A percentile compares a stretch with the other conserved stretches of the same genome.
Conservation (phyloP, 23 red algal genomes). For the Cyanidiococcus yangmingshanensis region DNA sequence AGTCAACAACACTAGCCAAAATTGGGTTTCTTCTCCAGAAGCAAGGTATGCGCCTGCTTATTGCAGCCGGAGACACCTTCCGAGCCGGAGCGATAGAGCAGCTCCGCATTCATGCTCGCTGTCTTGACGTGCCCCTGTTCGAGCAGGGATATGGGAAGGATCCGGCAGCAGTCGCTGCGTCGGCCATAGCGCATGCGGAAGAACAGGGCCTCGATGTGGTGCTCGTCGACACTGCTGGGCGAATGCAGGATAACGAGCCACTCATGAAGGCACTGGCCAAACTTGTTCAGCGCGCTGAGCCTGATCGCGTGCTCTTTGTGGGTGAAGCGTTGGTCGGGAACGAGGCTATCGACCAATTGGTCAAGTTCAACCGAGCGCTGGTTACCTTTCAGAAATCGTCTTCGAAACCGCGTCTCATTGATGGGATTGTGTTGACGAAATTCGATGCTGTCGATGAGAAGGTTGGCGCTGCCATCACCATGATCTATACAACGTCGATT, state of each 20-base stretch:
- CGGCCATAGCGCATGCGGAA: constrained; percentile 54
- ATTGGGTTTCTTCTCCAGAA: constrained; percentile 60
- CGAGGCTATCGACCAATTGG: constrained; percentile 89
- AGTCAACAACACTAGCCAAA: constrained; percentile 87
- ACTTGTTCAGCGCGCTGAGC: constrained; percentile 54
- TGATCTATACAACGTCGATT: constrained; percentile 83
- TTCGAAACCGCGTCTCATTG: constrained; percentile 39
- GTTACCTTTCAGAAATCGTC: constrained; percentile 31
- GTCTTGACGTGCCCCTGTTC: constrained; percentile 72
- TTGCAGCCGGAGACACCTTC: constrained; percentile 97
- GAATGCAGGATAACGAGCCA: constrained; percentile 99
- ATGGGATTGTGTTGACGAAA: constrained; percentile 95
- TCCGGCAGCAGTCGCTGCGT: constrained; percentile 57
- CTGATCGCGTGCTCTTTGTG: constrained; percentile 88
- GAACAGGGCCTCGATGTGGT: constrained; percentile 66
- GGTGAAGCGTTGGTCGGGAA: constrained; percentile 97
- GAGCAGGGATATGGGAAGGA: constrained; percentile 84
- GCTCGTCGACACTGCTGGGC: constrained; percentile 87
- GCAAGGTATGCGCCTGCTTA: constrained; percentile 53
- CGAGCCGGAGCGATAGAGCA: constrained; percentile 96
- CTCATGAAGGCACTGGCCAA: constrained; percentile 85
- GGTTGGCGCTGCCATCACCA: constrained; percentile 91
- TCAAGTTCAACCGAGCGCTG: constrained; percentile 72
- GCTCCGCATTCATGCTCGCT: constrained; percentile 74
- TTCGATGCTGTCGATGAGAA: constrained; percentile 91